These are phyloP conservation scores for Fomitiporia mediterranea DNA, from an alignment of 1,284 basidiomycete genomes.

Conservation along the genomic window DNA sequence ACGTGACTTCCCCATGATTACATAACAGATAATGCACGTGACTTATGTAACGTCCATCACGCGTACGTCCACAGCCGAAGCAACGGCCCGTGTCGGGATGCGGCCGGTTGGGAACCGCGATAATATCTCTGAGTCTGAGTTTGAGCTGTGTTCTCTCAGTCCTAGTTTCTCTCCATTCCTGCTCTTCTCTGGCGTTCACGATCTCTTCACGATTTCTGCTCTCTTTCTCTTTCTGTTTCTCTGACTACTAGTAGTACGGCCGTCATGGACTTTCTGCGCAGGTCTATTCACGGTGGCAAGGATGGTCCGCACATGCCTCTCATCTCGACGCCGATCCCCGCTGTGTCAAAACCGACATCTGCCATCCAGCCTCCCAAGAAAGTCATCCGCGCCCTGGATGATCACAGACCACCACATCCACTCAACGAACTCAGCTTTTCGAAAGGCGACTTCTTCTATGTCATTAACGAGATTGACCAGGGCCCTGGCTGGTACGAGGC, in stretches of 20 bases:
- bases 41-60: not conserved
- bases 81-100: no score
- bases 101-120: conserved; percentile 6
- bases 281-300: conserved; percentile 67
- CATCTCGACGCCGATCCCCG: conserved; percentile 63
- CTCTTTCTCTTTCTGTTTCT: conserved; percentile 17
- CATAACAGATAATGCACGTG: not conserved
- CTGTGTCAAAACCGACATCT: conserved; percentile 62
- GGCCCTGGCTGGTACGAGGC: conserved; percentile 75
- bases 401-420: conserved; percentile 70
- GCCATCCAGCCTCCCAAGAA: conserved; percentile 86
- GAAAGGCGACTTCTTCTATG: conserved; percentile 98
- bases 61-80: not conserved
- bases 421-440: conserved; percentile 89
- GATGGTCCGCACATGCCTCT: conserved; percentile 49
- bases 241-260: no score
- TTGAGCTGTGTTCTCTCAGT: not conserved
- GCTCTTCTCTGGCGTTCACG: conserved; percentile 19
- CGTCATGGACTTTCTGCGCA: conserved; percentile 81
- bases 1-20: not conserved
- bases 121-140: not conserved
- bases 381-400: conserved; percentile 83
- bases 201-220: conserved; percentile 23
- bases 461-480: conserved; percentile 68
- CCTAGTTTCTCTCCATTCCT: conserved; percentile 19